Evolutionary conservation across 495 filamentous ascomycete genomes (phyloP), one percentile per base, ranked within the genome.

Genomic region (Neurospora tetraspora): DNA sequence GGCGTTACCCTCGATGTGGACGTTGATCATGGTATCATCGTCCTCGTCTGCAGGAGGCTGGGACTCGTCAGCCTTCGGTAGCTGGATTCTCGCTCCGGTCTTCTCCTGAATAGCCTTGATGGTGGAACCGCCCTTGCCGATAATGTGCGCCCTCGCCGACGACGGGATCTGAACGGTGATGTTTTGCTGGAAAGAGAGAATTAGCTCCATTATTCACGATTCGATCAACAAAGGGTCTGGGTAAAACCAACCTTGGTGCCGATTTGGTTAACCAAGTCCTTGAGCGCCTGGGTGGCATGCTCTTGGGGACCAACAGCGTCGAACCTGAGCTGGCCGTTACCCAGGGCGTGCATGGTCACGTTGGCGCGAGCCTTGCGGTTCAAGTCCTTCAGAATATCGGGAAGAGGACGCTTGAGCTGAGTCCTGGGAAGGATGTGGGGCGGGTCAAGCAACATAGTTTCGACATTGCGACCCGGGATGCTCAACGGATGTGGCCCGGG

Each of bases 1-100:
- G 10, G 94, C 89, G 80, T 98, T 94, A 76, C 96, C 96, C 80
- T 98, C 94, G 75, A 99, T 90, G 31, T 89, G 73, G 37, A 99
- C 90, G 76, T 97, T 91, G 71, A 98, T 92, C 69, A 88, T 90
- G 40, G 88, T 86, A 76, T 91, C 90, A 65, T 96, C 93, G 73
- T 98, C 96, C 42, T 92, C 89, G 74, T 97, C 94, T 65, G 89
- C 87, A 7, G 87, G 75, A 36, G 81, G 79, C 45, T 80, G 76
- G n/a, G 36, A 74, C 34, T 91, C 90, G 27, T 94, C 92, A 16
- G 84, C 83, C 78, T 92, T 95, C 18, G 94, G 94, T 73, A 99
- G 87, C 76, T 95, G 92, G 74, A 99, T 92, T 45, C 89, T 89
- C 20, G 96, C 94, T 69, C 94, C 93, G 0, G 93, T 93, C 75